Evolutionary conservation across 2,329 filamentous ascomycete species (phyloP).

Genomic region (Fusarium sp.): DNA sequence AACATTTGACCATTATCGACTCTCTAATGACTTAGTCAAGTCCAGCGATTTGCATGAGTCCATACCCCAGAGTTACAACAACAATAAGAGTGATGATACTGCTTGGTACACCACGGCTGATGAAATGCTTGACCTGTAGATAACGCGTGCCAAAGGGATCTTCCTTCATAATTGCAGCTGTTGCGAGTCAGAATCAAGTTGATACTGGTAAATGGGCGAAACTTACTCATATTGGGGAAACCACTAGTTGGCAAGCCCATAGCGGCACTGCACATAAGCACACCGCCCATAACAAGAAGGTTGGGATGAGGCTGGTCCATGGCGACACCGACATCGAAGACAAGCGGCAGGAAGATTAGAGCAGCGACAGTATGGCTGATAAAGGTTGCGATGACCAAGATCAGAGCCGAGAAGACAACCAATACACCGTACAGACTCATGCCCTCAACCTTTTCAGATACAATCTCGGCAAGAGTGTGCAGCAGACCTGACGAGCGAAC

Average conservation of each 20-base stretch:
- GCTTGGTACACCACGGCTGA: constrained; percentile 90
- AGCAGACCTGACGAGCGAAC: constrained; percentile 93
- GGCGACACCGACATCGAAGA: constrained; percentile 82
- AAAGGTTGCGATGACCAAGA: constrained; percentile 94
- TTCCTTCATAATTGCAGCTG: constrained; percentile 99
- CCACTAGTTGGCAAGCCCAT: constrained; percentile 97
- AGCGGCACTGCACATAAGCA: constrained; percentile 94
- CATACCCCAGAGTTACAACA: constrained; percentile 90
- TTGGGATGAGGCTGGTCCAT: constrained; percentile 96
- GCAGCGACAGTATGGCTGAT: constrained; percentile 98
- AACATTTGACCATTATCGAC: background rate
- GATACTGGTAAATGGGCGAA: background rate
- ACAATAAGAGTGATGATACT: constrained; percentile 84
- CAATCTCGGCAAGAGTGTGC: constrained; percentile 83
- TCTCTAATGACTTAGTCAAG: constrained; percentile 56
- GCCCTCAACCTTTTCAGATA: constrained; percentile 78
- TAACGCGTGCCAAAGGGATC: constrained; percentile 94
- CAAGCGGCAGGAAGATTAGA: constrained; percentile 91
- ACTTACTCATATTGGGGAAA: constrained; percentile 99
- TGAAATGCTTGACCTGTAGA: constrained; percentile 91
- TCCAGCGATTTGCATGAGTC: constrained; percentile 82
- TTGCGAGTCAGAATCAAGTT: constrained; percentile 33
- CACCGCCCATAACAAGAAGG: constrained; percentile 91
- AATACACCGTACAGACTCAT: constrained; percentile 88
- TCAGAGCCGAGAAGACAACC: constrained; percentile 84